Percentiles rank a stretch among this genome's conserved stretches.
Evolutionary conservation across 2,329 filamentous ascomycete species (phyloP).

Genomic region (Clonostachys solani): DNA sequence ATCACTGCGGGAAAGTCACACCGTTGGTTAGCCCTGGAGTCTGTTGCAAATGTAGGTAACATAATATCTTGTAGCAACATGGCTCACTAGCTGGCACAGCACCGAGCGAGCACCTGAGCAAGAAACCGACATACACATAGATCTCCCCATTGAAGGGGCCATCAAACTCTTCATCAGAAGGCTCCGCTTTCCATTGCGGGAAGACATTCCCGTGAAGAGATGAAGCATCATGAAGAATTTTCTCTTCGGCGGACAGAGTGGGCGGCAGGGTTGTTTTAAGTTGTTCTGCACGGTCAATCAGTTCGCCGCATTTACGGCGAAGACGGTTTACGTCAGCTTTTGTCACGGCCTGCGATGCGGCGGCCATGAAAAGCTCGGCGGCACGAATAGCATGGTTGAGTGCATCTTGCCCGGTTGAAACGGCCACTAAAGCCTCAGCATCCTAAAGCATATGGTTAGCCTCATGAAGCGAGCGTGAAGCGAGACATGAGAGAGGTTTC

Average conservation of each 20-base stretch:
- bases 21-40: too few relatives aligned
- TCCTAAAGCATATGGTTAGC: slow-evolving; percentile 14
- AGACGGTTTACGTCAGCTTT: slow-evolving; percentile 63
- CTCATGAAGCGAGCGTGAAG: background rate
- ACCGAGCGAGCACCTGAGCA: background rate
- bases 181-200: slow-evolving; percentile 73
- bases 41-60: too few relatives aligned
- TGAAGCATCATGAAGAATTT: slow-evolving; percentile 69
- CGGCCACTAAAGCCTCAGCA: slow-evolving; percentile 28
- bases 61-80: too few relatives aligned
- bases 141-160: slow-evolving; percentile 34
- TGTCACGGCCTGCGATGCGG: slow-evolving; percentile 56
- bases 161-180: slow-evolving; percentile 58
- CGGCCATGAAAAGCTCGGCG: slow-evolving; percentile 78
- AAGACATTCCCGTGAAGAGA: slow-evolving; percentile 80
- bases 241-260: slow-evolving; percentile 1
- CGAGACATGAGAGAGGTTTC: background rate
- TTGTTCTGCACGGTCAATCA: slow-evolving; percentile 68
- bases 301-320: slow-evolving; percentile 61
- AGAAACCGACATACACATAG: slow-evolving; percentile 56
- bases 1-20: slow-evolving; percentile 48
- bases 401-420: slow-evolving; percentile 46
- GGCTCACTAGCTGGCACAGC: too few relatives aligned
- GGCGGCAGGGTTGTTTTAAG: slow-evolving; percentile 52
- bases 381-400: slow-evolving; percentile 72